A percentile compares a stretch with the other conserved stretches of the same genome.
Conservation (phyloP, 345 rosid species). For the Eucalyptus lansdowneana region DNA sequence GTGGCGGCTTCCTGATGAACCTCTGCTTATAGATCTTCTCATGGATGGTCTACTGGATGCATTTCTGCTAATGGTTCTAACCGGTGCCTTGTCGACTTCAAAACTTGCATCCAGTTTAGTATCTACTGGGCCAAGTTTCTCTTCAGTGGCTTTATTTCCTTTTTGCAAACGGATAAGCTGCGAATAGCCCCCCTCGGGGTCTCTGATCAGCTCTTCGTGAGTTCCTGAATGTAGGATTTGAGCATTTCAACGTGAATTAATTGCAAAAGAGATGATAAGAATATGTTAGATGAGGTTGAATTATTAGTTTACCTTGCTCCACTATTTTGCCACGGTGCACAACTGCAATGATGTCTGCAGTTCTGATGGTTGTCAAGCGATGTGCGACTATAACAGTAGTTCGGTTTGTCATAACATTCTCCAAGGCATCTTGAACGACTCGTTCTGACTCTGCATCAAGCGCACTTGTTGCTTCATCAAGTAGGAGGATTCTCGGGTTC, state of each 20-base stretch:
- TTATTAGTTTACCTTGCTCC: constrained; percentile 47
- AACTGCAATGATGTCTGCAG: constrained; percentile 62
- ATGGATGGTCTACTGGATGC: background rate
- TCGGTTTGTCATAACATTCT: constrained; percentile 44
- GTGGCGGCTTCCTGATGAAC: constrained; percentile 24
- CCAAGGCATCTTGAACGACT: constrained; percentile 70
- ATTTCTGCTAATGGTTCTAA: constrained; percentile 9
- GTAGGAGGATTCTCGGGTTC: constrained; percentile 75
- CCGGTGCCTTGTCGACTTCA: background rate
- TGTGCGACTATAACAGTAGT: constrained; percentile 90
- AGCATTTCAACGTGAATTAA: background rate
- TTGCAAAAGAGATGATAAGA: background rate
- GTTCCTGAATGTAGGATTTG: background rate
- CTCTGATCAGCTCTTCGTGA: constrained; percentile 19
- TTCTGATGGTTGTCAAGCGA: constrained; percentile 70
- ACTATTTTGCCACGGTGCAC: constrained; percentile 67
- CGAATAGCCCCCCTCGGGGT: constrained; percentile 66
- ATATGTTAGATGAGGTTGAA: background rate
- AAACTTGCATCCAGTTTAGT: background rate
- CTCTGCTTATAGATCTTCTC: constrained; percentile 22
- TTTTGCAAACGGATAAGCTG: constrained; percentile 69
- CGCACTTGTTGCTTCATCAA: constrained; percentile 87
- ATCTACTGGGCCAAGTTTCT: background rate
- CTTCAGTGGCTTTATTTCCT: constrained; percentile 31
- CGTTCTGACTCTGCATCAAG: constrained; percentile 81